phyloP scores from a whole-genome alignment of 345 rosid genomes.

The Gossypium mustelinum region DNA sequence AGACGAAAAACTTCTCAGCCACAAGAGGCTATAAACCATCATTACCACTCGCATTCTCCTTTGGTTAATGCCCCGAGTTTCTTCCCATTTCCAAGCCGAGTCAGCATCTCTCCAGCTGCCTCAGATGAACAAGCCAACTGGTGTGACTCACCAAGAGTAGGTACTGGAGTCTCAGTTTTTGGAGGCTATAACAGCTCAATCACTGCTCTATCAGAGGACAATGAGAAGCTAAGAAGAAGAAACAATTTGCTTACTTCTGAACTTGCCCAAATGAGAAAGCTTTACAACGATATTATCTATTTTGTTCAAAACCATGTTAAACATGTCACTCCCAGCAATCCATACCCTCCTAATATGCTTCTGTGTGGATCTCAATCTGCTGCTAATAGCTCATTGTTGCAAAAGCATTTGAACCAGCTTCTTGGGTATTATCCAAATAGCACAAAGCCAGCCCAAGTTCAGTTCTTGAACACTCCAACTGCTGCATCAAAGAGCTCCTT shows the following conservation, averaged over 20 bases:
- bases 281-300: conserved; percentile 89
- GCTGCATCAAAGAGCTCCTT: conserved; percentile 21
- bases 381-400: background rate
- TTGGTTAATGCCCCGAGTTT: background rate
- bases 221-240: conserved; percentile 71
- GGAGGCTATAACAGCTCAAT: background rate
- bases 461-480: too few relatives aligned
- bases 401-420: background rate
- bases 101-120: background rate
- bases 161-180: background rate
- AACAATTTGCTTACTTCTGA: conserved; percentile 77
- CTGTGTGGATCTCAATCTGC: background rate
- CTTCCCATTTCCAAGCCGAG: background rate
- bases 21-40: conserved; percentile 46
- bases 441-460: background rate
- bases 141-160: background rate
- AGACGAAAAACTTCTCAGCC: conserved; percentile 76
- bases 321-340: conserved; percentile 70
- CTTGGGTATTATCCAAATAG: background rate
- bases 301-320: conserved; percentile 91
- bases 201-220: conserved; percentile 59
- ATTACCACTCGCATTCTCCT: conserved; percentile 20
- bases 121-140: background rate
- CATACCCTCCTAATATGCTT: conserved; percentile 32
- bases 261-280: conserved; percentile 84